Percentiles rank a stretch among this genome's conserved stretches.
phyloP scores from a whole-genome alignment of 2,329 filamentous ascomycete species.

The Colletotrichum sp. region DNA sequence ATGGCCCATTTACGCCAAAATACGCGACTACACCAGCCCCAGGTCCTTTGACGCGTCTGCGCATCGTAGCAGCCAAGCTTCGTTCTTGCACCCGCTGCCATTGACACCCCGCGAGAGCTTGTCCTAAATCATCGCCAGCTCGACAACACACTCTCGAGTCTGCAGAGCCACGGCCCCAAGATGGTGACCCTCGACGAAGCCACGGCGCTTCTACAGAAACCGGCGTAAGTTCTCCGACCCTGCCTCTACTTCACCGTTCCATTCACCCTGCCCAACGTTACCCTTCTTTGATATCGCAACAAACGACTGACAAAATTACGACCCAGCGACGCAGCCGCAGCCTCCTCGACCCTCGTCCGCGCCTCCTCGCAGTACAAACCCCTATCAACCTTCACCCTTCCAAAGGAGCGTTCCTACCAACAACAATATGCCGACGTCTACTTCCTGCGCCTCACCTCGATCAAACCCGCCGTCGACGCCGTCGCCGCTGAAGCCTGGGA shows the following conservation, averaged over 20 bases:
- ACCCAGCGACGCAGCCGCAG: not conserved
- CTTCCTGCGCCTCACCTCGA: slow-evolving; percentile 85
- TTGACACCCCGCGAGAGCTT: slow-evolving; percentile 1
- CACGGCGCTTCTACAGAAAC: slow-evolving; percentile 49
- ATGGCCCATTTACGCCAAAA: slow-evolving; percentile 36
- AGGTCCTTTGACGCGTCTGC: slow-evolving; percentile 8
- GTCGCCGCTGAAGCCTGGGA: slow-evolving; percentile 79
- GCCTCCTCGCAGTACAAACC: slow-evolving; percentile 70
- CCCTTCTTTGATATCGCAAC: not conserved
- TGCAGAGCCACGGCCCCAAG: not conserved
- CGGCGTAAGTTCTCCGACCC: slow-evolving; percentile 44
- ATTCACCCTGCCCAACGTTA: not conserved
- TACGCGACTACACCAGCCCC: slow-evolving; percentile 27
- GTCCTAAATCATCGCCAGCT: not conserved
- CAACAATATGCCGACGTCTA: slow-evolving; percentile 99
- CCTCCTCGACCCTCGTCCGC: slow-evolving; percentile 48
- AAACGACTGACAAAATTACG: not conserved
- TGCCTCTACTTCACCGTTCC: not conserved
- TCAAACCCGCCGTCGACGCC: slow-evolving; percentile 83
- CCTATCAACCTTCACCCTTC: slow-evolving; percentile 75
- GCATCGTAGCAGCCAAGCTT: slow-evolving; percentile 16
- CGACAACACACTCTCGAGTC: not conserved
- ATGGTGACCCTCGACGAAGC: slow-evolving; percentile 53
- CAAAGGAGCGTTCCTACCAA: slow-evolving; percentile 77
- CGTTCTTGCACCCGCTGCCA: not conserved